Evolutionary conservation across 192 early-diverging fungal genomes (phyloP), one percentile per base, ranked within the genome.

Genomic region (Backusella morwellensis): DNA sequence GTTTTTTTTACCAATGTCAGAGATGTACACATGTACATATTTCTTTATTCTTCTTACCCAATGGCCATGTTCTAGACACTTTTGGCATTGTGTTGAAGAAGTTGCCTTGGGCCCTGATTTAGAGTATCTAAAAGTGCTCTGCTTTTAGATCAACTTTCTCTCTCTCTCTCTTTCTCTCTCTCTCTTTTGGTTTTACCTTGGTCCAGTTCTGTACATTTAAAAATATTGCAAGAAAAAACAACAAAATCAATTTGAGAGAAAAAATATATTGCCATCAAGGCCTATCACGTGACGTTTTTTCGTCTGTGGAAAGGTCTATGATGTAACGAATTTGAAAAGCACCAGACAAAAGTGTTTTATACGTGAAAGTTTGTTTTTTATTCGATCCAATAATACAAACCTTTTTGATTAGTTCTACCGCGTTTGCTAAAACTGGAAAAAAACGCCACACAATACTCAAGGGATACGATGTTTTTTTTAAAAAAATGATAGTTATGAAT

Each of bases 1-100:
- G 23, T 4, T 66, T 19, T 40, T 9, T 23, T 44, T 26, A 2
- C 44, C 23, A 34, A 32, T 70, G 32, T 29, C 29, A 40, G 17
- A 17, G 12, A 75, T 40, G 8, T 23, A 23, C 35, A 11, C 21
- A n/a, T 54, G 7, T 19, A 38, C n/a, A 34, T 11, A 50, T 6
- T 34, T 38, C 12, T 15, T 35, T 8, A 36, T 69, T 23, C 44
- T 54, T 15, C 23, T 73, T 84, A 86, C 85, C 85, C 85, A 86
- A 69, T 90, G 89, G 8, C 89, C 89, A 74, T 72, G 86, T 38
- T 88, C 83, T 32, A 90, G 73, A 72, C 89, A 90, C 74, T 86
- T 88, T 77, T 90, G 89, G 66, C 89, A 90, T 67, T 86, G 86
- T 19, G 88, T 87, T 19, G 81, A 80, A 7, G 87, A 42, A 11